Percentiles rank a stretch among this genome's conserved stretches.
These are phyloP conservation scores for Keqinozyma sinolaborantium DNA, from an alignment of 1,139 yeast species.

Conservation along the genomic window DNA sequence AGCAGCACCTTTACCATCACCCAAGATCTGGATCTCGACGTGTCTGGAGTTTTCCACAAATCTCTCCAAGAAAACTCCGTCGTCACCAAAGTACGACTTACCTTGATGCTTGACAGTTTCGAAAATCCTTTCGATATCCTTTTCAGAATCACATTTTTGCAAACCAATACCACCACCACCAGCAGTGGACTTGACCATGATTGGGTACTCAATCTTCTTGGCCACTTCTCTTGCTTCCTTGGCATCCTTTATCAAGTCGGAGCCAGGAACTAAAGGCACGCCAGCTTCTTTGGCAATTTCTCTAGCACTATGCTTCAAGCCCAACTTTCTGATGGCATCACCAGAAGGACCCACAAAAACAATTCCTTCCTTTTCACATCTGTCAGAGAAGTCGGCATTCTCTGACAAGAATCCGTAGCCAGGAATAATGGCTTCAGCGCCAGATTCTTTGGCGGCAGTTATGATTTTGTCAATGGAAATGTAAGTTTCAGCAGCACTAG, in stretches of 20 bases:
- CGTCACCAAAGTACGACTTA: slow-evolving; percentile 84
- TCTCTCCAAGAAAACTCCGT: slow-evolving; percentile 92
- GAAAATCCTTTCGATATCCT: slow-evolving; percentile 78
- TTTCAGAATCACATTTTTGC: slow-evolving; percentile 82
- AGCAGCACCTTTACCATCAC: slow-evolving; percentile 91
- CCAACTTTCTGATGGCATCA: slow-evolving; percentile 83
- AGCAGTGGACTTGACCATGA: slow-evolving; percentile 96
- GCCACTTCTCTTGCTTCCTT: slow-evolving; percentile 78
- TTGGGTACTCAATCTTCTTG: slow-evolving; percentile 77
- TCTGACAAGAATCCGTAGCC: slow-evolving; percentile 97
- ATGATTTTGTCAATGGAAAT: slow-evolving; percentile 80
- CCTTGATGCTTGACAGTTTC: slow-evolving; percentile 94
- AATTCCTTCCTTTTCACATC: slow-evolving; percentile 77
- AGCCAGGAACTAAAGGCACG: slow-evolving; percentile 95
- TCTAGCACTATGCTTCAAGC: slow-evolving; percentile 94
- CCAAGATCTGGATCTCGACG: slow-evolving; percentile 94
- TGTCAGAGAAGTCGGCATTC: slow-evolving; percentile 92
- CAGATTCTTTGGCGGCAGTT: slow-evolving; percentile 75
- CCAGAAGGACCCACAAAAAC: slow-evolving; percentile 86
- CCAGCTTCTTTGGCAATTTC: slow-evolving; percentile 84
- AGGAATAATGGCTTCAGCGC: slow-evolving; percentile 91
- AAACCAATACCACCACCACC: slow-evolving; percentile 99
- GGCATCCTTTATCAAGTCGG: slow-evolving; percentile 69
- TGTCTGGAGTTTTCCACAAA: slow-evolving; percentile 94
- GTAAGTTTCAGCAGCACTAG: slow-evolving; percentile 87